Evolutionary conservation across 2,329 filamentous ascomycete species (phyloP).

Genomic region (Botrytis squamosa): DNA sequence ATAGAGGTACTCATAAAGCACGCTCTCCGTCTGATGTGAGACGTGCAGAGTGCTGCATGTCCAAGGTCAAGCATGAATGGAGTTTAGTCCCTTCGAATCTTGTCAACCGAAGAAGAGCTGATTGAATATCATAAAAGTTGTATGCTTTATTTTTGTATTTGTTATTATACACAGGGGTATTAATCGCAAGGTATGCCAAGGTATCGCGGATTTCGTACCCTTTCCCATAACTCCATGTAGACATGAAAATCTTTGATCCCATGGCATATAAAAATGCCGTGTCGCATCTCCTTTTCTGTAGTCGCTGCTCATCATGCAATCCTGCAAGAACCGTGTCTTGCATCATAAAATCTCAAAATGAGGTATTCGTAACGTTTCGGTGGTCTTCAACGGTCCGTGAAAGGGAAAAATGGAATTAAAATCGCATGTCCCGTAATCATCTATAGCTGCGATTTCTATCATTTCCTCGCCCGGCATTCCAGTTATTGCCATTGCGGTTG

Average conservation of each 20-base stretch:
- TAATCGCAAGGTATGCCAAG: slow-evolving; percentile 1
- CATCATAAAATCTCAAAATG: slow-evolving; percentile 6
- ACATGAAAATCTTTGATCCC: slow-evolving; percentile 9
- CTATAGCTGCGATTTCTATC: slow-evolving; percentile 30
- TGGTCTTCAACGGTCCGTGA: neutral
- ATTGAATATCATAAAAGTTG: neutral
- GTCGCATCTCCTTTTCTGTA: neutral
- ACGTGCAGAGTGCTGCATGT: neutral
- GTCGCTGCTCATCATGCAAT: slow-evolving; percentile 12
- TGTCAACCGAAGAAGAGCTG: neutral
- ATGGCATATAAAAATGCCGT: neutral
- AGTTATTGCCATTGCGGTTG: slow-evolving; percentile 26
- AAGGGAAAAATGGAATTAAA: neutral
- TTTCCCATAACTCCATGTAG: slow-evolving; percentile 14
- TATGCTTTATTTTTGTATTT: slow-evolving; percentile 7
- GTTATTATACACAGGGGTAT: slow-evolving; percentile 12
- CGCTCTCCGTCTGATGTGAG: neutral
- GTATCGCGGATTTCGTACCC: slow-evolving; percentile 1
- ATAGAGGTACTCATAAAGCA: neutral
- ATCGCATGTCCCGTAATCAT: slow-evolving; percentile 24
- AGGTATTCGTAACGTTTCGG: slow-evolving; percentile 5
- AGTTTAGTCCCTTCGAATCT: neutral
- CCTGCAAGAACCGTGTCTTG: neutral
- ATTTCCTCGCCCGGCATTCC: slow-evolving; percentile 29
- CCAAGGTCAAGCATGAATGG: neutral